Percentiles rank a stretch among this genome's conserved stretches.
Conservation (phyloP, 2,329 filamentous ascomycete species). For the Apiospora malaysiana region DNA sequence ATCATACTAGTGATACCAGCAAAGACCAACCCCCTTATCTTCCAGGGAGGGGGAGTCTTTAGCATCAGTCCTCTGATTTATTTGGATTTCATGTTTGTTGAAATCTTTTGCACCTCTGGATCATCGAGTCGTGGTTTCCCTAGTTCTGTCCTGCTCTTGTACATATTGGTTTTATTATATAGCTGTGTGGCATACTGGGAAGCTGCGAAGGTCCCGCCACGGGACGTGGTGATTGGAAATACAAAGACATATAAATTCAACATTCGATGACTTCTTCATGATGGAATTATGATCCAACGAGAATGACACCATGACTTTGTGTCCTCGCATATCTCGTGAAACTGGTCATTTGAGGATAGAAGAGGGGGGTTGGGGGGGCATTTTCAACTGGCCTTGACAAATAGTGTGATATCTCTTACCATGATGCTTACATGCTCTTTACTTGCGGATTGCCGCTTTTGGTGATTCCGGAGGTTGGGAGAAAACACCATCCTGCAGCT, state of each 20-base stretch:
- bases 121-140: not conserved
- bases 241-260: not conserved
- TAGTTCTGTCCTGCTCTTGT: not conserved
- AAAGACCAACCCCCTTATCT: not conserved
- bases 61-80: not conserved
- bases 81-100: not conserved
- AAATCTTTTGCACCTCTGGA: not conserved
- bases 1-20: conserved; percentile 29
- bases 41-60: not conserved
- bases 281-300: not conserved
- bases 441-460: not conserved
- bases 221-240: not conserved
- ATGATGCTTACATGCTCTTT: not conserved
- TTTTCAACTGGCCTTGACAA: not conserved
- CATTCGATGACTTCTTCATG: not conserved
- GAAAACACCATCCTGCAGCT: too few relatives aligned
- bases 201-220: not conserved
- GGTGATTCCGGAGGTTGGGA: not conserved
- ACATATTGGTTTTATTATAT: not conserved
- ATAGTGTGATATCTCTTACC: not conserved
- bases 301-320: too few relatives aligned
- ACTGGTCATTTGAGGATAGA: too few relatives aligned
- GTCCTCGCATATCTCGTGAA: too few relatives aligned
- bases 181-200: not conserved
- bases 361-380: too few relatives aligned